A percentile compares a stretch with the other conserved stretches of the same genome.
phyloP scores from a whole-genome alignment of 2,329 filamentous ascomycete species.

The Monilinia aucupariae region DNA sequence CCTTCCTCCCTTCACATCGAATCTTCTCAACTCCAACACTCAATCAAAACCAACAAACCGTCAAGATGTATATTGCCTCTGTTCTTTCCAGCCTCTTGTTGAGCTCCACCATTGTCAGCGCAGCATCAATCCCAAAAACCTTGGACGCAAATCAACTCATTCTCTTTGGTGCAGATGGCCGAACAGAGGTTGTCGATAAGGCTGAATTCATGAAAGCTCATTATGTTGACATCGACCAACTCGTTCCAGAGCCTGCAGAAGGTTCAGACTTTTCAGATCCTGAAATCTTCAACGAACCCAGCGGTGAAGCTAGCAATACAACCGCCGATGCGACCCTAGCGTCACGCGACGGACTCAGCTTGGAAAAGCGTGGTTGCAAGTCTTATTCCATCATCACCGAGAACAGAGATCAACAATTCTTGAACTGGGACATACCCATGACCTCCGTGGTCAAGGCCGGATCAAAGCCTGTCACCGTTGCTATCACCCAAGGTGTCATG shows the following conservation, averaged over 20 bases:
- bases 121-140: not conserved
- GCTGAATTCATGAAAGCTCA: not conserved
- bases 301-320: not conserved
- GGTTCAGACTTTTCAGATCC: too few relatives aligned
- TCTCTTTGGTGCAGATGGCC: not conserved
- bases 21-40: not conserved
- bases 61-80: constrained; percentile 6
- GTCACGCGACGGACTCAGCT: not conserved
- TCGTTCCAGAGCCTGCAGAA: too few relatives aligned
- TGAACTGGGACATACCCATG: constrained; percentile 10
- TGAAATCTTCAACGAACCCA: too few relatives aligned
- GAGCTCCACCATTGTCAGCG: not conserved
- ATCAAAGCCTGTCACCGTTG: not conserved
- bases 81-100: constrained; percentile 5
- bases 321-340: not conserved
- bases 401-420: not conserved
- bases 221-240: too few relatives aligned
- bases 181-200: constrained; percentile 9
- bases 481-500: not conserved
- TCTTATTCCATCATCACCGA: not conserved
- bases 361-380: not conserved
- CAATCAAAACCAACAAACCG: not conserved
- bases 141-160: constrained; percentile 2
- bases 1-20: not conserved
- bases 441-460: not conserved